Percentiles rank a stretch among this genome's conserved stretches.
Evolutionary conservation across 2,329 filamentous ascomycete species (phyloP).

Genomic region (Colletotrichum lini): DNA sequence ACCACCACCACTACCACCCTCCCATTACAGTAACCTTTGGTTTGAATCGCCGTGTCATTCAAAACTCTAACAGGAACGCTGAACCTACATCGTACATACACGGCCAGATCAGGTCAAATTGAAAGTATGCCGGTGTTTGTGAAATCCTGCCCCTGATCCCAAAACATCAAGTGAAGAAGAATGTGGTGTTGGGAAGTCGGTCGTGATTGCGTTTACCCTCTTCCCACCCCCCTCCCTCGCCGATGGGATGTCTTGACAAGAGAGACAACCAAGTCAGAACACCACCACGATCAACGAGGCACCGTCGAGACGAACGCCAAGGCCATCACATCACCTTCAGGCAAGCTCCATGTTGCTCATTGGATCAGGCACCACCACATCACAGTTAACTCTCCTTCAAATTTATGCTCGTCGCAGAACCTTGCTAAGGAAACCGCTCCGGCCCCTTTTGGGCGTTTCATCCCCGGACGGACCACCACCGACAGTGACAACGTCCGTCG

Average conservation of each 20-base stretch:
- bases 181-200: neutral
- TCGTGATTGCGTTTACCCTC: neutral
- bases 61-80: neutral
- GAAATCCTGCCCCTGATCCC: slow-evolving; percentile 2
- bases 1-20: too few species aligned
- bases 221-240: neutral
- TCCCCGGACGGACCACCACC: slow-evolving; percentile 18
- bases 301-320: slow-evolving; percentile 11
- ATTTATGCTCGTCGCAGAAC: slow-evolving; percentile 51
- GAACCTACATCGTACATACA: neutral
- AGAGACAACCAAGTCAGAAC: neutral
- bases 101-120: neutral
- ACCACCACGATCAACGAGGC: neutral
- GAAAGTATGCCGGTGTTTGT: slow-evolving; percentile 5
- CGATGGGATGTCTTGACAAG: neutral
- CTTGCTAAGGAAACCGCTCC: slow-evolving; percentile 53
- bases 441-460: slow-evolving; percentile 47
- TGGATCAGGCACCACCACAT: neutral
- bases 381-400: neutral
- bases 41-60: neutral
- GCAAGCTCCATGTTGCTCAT: slow-evolving; percentile 4
- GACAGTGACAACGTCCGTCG: slow-evolving; percentile 23
- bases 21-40: neutral
- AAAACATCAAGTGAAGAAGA: slow-evolving; percentile 9
- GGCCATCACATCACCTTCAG: neutral